phyloP scores from a whole-genome alignment of 768 basidiomycete species.

The Suillus ampliporus region DNA sequence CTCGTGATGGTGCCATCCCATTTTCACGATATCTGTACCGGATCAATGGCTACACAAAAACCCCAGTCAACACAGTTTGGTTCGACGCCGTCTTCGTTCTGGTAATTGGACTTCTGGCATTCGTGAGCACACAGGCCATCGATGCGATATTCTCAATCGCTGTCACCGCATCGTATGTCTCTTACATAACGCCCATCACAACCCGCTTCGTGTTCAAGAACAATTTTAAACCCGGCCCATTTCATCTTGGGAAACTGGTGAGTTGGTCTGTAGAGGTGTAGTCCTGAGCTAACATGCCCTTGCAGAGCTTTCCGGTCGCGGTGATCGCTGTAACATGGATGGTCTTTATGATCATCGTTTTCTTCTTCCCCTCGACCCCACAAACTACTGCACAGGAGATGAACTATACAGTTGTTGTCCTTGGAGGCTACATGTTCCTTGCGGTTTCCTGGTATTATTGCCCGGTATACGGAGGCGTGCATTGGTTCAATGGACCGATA shows the following conservation, averaged over 20 bases:
- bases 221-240: constrained; percentile 60
- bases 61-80: constrained; percentile 63
- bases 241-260: constrained; percentile 46
- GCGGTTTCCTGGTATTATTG: constrained; percentile 1
- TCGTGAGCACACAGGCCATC: constrained; percentile 64
- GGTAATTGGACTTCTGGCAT: constrained; percentile 52
- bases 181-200: constrained; percentile 60
- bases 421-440: constrained; percentile 37
- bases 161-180: constrained; percentile 50
- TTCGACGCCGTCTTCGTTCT: constrained; percentile 52
- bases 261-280: too few species aligned
- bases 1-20: constrained; percentile 69
- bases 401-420: constrained; percentile 44
- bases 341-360: constrained; percentile 40
- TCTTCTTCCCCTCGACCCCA: constrained; percentile 38
- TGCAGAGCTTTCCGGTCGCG: constrained; percentile 36
- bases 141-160: constrained; percentile 61
- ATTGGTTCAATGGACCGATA: constrained; percentile 36
- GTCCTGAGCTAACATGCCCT: too few species aligned
- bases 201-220: constrained; percentile 41
- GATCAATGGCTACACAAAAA: constrained; percentile 56
- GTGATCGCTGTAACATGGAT: constrained; percentile 41
- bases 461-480: constrained; percentile 29
- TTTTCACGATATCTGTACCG: constrained; percentile 65
- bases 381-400: constrained; percentile 36